Conservation (phyloP, 148 eudicot species). For the Agrostemma githago region DNA sequence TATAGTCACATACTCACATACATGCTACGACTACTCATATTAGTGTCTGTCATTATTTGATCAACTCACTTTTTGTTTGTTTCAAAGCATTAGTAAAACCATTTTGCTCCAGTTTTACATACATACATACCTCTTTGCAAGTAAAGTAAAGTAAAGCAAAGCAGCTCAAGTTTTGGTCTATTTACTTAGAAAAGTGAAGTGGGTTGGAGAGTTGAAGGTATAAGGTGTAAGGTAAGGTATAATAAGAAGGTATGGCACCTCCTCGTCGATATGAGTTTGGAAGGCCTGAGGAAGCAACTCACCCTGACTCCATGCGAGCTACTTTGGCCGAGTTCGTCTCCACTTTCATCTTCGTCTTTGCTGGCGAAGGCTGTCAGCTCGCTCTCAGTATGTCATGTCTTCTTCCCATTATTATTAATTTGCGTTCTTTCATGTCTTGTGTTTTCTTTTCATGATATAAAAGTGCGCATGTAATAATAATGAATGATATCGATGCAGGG, state of each 20-base stretch:
- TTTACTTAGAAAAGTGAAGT: too few relatives aligned
- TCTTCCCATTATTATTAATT: background rate
- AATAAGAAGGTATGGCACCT: slow-evolving; percentile 29
- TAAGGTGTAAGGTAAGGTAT: background rate
- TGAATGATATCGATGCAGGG: slow-evolving; percentile 40
- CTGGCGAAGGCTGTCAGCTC: slow-evolving; percentile 66
- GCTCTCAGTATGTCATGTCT: slow-evolving; percentile 23
- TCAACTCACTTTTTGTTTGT: too few relatives aligned
- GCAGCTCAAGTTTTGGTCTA: too few relatives aligned
- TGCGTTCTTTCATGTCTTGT: too few relatives aligned
- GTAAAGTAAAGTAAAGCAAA: too few relatives aligned
- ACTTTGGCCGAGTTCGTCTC: slow-evolving; percentile 62
- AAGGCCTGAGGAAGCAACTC: slow-evolving; percentile 59
- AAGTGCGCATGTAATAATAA: background rate
- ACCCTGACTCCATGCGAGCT: slow-evolving; percentile 62
- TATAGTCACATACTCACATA: too few relatives aligned
- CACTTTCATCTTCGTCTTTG: slow-evolving; percentile 61
- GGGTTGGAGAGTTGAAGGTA: background rate
- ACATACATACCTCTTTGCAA: too few relatives aligned
- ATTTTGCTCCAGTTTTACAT: too few relatives aligned
- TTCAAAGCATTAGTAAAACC: too few relatives aligned
- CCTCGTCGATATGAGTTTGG: slow-evolving; percentile 48
- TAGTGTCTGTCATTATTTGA: too few relatives aligned
- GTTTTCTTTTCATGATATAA: background rate
- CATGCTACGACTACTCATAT: too few relatives aligned